Evolutionary conservation across 805 yeast genomes (phyloP).

Genomic region (Lachancea waltii): DNA sequence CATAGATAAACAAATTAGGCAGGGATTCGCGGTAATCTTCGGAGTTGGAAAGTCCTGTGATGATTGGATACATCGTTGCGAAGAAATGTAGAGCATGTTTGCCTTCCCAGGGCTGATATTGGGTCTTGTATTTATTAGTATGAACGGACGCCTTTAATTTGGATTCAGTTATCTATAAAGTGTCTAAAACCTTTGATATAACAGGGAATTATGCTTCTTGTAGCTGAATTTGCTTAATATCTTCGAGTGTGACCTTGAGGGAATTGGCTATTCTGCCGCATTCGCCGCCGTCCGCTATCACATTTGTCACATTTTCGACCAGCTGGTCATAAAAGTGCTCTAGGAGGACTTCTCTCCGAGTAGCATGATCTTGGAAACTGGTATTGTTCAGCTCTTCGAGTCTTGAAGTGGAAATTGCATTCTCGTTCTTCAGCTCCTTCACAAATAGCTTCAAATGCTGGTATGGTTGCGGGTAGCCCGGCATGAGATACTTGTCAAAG

Average conservation of each 20-base stretch:
- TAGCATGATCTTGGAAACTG: constrained; percentile 54
- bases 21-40: too few relatives aligned
- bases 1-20: too few relatives aligned
- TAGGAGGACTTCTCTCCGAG: constrained; percentile 44
- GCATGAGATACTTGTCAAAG: constrained; percentile 51
- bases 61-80: too few relatives aligned
- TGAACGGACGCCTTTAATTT: too few relatives aligned
- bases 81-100: too few relatives aligned
- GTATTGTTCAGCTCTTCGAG: constrained; percentile 37
- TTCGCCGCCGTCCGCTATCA: constrained; percentile 68
- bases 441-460: constrained; percentile 55
- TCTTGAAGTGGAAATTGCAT: background rate
- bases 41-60: too few relatives aligned
- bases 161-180: too few relatives aligned
- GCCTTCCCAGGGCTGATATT: too few relatives aligned
- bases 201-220: constrained; percentile 3
- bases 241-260: constrained; percentile 8
- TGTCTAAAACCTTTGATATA: too few relatives aligned
- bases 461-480: constrained; percentile 56
- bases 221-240: background rate
- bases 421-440: constrained; percentile 29
- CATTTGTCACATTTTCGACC: constrained; percentile 41
- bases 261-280: constrained; percentile 46
- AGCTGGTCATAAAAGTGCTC: constrained; percentile 49
- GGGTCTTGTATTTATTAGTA: too few relatives aligned